Evolutionary conservation across 495 filamentous ascomycete genomes (phyloP).

Genomic region (Penicillium odoratum): DNA sequence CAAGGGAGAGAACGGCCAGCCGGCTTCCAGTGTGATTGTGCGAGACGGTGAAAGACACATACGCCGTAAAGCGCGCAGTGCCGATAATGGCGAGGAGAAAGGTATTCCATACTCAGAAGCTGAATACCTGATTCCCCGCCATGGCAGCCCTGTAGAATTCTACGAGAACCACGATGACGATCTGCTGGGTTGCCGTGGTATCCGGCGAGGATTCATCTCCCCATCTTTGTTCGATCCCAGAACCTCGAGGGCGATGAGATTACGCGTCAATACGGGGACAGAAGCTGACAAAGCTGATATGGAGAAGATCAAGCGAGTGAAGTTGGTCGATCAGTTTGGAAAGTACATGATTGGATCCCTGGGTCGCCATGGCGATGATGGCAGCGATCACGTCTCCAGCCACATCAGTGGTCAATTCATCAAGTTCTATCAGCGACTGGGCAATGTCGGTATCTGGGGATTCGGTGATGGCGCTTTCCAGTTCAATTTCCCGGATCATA

Average conservation of each 20-base stretch:
- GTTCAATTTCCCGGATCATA: conserved; percentile 98
- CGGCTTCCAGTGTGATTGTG: conserved; percentile 67
- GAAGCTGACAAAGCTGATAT: conserved; percentile 59
- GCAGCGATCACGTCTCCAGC: conserved; percentile 32
- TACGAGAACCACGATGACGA: conserved; percentile 69
- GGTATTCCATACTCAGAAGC: conserved; percentile 57
- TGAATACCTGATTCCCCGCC: conserved; percentile 65
- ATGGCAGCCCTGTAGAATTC: conserved; percentile 68
- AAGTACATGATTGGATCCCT: conserved; percentile 83
- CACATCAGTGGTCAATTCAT: conserved; percentile 61
- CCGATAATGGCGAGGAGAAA: conserved; percentile 54
- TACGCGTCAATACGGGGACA: conserved; percentile 51
- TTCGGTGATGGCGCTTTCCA: conserved; percentile 87
- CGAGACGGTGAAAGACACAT: conserved; percentile 59
- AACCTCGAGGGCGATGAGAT: conserved; percentile 36
- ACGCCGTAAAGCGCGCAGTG: conserved; percentile 51
- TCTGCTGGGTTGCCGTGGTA: conserved; percentile 47
- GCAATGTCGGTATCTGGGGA: conserved; percentile 86
- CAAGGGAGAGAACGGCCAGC: conserved; percentile 60
- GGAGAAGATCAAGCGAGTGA: conserved; percentile 69
- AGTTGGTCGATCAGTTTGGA: conserved; percentile 87
- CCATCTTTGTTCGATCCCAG: conserved; percentile 57
- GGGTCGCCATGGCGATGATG: conserved; percentile 49
- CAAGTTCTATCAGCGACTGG: conserved; percentile 85
- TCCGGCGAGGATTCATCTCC: conserved; percentile 61